phyloP scores from a whole-genome alignment of 768 basidiomycete species.

The Tricholoma saponaceum region DNA sequence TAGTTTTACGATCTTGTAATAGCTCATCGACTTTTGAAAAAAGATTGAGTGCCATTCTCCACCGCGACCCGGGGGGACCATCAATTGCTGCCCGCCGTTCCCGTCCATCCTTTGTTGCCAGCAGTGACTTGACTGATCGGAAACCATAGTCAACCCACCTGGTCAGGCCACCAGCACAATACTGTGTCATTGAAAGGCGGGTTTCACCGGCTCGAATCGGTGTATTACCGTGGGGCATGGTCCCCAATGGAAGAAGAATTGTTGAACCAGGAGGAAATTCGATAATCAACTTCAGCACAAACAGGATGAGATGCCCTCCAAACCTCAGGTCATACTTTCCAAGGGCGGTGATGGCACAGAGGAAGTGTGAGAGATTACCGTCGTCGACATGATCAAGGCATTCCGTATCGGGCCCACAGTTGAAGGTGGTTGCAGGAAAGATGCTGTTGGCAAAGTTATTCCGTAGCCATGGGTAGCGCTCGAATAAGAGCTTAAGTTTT shows the following conservation, averaged over 20 bases:
- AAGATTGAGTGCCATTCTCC: not conserved
- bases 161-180: conserved; percentile 17
- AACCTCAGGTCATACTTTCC: conserved; percentile 10
- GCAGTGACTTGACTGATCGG: not conserved
- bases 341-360: conserved; percentile 13
- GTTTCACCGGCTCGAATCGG: conserved; percentile 8
- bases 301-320: conserved; percentile 16
- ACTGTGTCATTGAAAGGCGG: conserved; percentile 16
- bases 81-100: not conserved
- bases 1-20: not conserved
- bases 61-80: not conserved
- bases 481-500: not conserved
- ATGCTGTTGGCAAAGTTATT: conserved; percentile 10
- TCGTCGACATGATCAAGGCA: conserved; percentile 9
- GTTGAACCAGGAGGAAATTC: conserved; percentile 10
- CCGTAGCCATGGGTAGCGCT: not conserved
- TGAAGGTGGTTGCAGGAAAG: conserved; percentile 11
- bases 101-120: not conserved
- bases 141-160: conserved; percentile 18
- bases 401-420: conserved; percentile 9
- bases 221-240: conserved; percentile 12
- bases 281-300: conserved; percentile 11
- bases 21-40: not conserved
- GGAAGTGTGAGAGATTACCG: conserved; percentile 3
- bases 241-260: conserved; percentile 15